phyloP scores from a whole-genome alignment of 768 basidiomycete genomes.

The Pleurotus giganteus region DNA sequence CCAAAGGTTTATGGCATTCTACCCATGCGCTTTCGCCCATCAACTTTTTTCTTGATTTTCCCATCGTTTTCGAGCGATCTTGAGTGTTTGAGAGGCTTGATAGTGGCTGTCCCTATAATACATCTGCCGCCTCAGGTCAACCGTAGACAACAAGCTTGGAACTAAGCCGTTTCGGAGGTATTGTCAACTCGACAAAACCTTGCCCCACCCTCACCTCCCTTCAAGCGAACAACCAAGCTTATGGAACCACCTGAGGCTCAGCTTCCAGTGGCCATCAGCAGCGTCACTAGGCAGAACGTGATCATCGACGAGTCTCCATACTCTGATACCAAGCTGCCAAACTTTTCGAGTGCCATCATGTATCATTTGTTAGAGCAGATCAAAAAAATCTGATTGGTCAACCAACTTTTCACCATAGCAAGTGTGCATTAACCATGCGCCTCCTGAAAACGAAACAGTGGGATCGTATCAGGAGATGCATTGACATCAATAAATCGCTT shows the following conservation, averaged over 20 bases:
- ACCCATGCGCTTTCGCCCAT: neutral
- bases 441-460: conserved; percentile 30
- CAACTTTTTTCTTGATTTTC: neutral
- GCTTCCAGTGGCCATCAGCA: no score
- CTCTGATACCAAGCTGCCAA: neutral
- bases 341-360: neutral
- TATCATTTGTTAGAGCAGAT: conserved; percentile 10
- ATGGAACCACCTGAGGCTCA: no score
- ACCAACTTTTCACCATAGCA: conserved; percentile 64
- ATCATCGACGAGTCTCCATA: no score
- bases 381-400: conserved; percentile 41
- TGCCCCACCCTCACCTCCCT: no score
- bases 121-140: neutral
- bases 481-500: neutral
- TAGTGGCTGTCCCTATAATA: neutral
- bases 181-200: neutral
- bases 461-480: neutral
- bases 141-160: neutral
- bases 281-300: no score
- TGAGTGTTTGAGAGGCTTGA: neutral
- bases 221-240: no score
- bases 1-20: neutral
- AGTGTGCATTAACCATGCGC: conserved; percentile 61
- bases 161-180: neutral
- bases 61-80: neutral